Evolutionary conservation across 495 filamentous ascomycete genomes (phyloP), one percentile per base, ranked within the genome.

Genomic region (Staphylotrichum longicolle): DNA sequence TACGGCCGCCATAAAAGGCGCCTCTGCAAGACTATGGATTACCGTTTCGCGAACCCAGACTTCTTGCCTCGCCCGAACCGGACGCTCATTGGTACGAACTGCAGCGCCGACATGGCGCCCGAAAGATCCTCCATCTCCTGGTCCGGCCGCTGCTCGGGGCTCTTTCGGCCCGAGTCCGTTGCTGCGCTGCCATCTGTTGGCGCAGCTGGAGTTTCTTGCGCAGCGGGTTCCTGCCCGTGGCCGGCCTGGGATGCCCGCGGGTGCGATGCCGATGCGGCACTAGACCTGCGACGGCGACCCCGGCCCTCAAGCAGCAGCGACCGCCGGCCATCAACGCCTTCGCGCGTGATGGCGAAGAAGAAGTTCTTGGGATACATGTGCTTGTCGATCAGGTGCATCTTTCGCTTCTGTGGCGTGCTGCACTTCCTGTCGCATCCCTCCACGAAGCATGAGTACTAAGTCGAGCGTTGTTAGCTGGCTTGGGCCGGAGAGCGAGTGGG

Each of bases 311-410:
- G 77, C 6, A 98, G 75, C 74, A 98, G 81, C 6, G 92, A 94
- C 30, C 77, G 86, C 50, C 89, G 82, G 47, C 87, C 87, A 67
- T 97, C 94, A 51, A 97, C 89, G 35, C 94, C 94, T 60, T 91
- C 84, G 64, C 93, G 89, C 0, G 96, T 87, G 37, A 97, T 83
- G 30, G 83, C 85, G 71, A 96, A 98, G 70, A 97, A 93, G 70
- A 93, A 98, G 61, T 90, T 88, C 75, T 84, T 87, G 5, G 93
- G 94, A 72, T 94, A 98, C 78, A 89, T 84, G 68, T 98, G 94
- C 74, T 96, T 97, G 72, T 96, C 93, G 60, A 93, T 90, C 32
- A 96, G 75, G 75, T 98, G 94, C 70, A 90, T 84, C 53, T 88
- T 80, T 50, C 94, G 84, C 72, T 96, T 98, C 63, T 89, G 83